Conservation (phyloP, 2,329 filamentous ascomycete genomes). For the Penicillium sumatraense region DNA sequence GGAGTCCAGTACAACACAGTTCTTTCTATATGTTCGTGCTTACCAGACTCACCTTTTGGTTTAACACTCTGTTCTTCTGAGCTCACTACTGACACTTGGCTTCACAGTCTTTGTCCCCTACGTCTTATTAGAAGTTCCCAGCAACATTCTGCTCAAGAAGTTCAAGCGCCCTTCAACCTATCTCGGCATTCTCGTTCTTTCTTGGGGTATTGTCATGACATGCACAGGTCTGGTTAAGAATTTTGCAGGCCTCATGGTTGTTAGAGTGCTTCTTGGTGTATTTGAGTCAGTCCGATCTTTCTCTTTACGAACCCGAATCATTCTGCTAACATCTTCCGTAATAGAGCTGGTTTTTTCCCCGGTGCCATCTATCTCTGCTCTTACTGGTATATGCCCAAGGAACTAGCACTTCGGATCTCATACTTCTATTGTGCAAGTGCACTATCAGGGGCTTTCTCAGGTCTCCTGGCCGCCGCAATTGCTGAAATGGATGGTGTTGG, state of each 20-base stretch:
- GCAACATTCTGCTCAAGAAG: slow-evolving; percentile 23
- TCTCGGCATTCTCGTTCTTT: slow-evolving; percentile 17
- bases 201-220: slow-evolving; percentile 23
- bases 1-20: slow-evolving; percentile 23
- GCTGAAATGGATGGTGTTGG: slow-evolving; percentile 53
- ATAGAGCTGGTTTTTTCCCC: slow-evolving; percentile 28
- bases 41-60: no score
- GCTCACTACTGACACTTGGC: not conserved
- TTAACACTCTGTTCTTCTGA: not conserved
- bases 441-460: slow-evolving; percentile 54
- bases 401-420: slow-evolving; percentile 25
- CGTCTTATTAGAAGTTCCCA: slow-evolving; percentile 20
- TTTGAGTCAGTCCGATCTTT: slow-evolving; percentile 15
- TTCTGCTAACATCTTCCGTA: not conserved
- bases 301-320: no score
- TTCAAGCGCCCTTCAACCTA: slow-evolving; percentile 21
- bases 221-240: slow-evolving; percentile 20
- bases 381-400: slow-evolving; percentile 26
- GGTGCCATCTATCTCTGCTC: slow-evolving; percentile 32
- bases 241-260: slow-evolving; percentile 17
- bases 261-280: slow-evolving; percentile 15
- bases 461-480: slow-evolving; percentile 55
- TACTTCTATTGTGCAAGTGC: slow-evolving; percentile 32
- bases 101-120: slow-evolving; percentile 19
- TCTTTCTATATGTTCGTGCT: slow-evolving; percentile 5